Base-by-base conservation (phyloP, 202 grass and related monocot species). In the Schoenoplectus triqueter region DNA sequence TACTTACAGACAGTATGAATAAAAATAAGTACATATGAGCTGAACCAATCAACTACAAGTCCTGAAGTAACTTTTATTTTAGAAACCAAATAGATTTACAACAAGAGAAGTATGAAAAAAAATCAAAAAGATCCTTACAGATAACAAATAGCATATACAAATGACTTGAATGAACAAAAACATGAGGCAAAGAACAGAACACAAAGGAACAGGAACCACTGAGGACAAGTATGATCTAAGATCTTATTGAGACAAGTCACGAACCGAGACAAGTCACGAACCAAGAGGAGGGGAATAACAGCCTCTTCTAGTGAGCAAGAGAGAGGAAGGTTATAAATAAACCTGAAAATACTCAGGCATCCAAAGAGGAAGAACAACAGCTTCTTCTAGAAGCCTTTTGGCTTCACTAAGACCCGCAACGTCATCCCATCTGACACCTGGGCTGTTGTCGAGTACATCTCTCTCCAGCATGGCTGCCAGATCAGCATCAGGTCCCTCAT, bases 301-400 rank as follows among this genome's bases (percentile, higher is more conserved):
- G 64, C 66, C 11, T 44, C 39, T 14, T 68, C 66, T 68, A 52
- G 70, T 21, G 17, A 52, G 11, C 10, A 44, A 68, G 46, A 31
- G 51, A 11, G 48, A 75, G 73, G 52, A 52, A n/a, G 13, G 22
- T n/a, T 18, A 51, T 75, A 75, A n/a, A 54, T 10, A 73, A 88
- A 99, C 96, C 96, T 99, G 96, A 86, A 99, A 99, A 89, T 99
- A 99, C 80, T 95, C 96, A 50, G 96, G 96, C 96, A 99, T 99
- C 96, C 87, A 99, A 47, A 95, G 91, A 86, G 96, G 96, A 75
- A 99, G 96, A 72, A 99, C 96, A 85, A 99, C 96, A 13, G 96
- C 96, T 87, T 99, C 96, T 88, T 99, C 96, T 21, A 99, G 90
- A 81, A 99, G 96, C 78, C 96, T 91, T 91, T 99, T 99, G 75